Base-by-base conservation (phyloP, 163 green algal genomes). In the Prototheca cutis region DNA sequence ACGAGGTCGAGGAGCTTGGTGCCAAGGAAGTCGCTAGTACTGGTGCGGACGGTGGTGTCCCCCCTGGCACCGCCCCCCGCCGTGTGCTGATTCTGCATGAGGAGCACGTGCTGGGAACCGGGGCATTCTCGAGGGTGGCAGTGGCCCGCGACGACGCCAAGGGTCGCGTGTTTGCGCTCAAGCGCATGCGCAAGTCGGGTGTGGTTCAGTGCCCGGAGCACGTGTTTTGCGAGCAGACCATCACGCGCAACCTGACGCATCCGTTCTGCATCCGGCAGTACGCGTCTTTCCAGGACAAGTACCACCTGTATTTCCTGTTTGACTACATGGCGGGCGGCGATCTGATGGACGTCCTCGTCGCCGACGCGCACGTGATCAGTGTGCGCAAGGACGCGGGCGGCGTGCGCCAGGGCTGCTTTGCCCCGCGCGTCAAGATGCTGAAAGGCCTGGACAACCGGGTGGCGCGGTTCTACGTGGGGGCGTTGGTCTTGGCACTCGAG, bases 341-440 rank as follows among this genome's bases (percentile, higher is more conserved):
- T 68, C 73, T 98, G n/a, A 98, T 96, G 90, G 90, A 98, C 62
- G 84, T 94, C 58, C 78, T 97, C 57, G 89, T 95, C 23, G 84
- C 87, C 17, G 89, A 95, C 67, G 88, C 89, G 51, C 81, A 86
- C 61, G 85, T 93, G 61, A 89, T 94, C 65, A 79, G 80, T 40
- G 68, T 82, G 19, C 72, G 82, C n/a, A 78, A 89, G 53, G 65
- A 40, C 52, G 23, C 81, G 58, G 78, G 74, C 24, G 61, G 62
- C 59, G 75, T 73, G 27, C 53, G 61, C 39, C 70, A 58, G 13
- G 70, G 62, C 62, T 92, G 83, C 74, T 66, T 92, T 18, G 80
- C 78, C 17, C 79, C 79, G 30, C 85, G 89, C 73, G n/a, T 71
- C 42, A 73, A 67, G 62, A 57, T 74, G 71, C 66, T 88, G 30